Percentiles rank a stretch among this genome's conserved stretches.
These are phyloP conservation scores for Tetrapisispora phaffii DNA, from an alignment of 805 yeast species.

Conservation along the genomic window DNA sequence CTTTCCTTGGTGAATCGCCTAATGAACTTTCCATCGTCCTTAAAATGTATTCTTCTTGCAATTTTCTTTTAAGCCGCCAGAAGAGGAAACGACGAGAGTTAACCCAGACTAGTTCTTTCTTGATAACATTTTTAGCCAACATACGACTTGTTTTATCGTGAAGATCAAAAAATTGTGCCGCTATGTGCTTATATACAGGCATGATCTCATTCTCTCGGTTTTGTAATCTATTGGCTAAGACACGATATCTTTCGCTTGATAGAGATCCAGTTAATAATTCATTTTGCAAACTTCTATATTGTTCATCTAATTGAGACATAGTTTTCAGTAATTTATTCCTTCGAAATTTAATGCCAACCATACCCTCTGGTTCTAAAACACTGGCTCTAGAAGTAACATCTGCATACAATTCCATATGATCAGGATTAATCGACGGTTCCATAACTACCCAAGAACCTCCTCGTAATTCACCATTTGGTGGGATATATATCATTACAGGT, in stretches of 20 bases:
- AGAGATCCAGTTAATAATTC: conserved; percentile 46
- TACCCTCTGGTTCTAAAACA: conserved; percentile 97
- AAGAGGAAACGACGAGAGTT: conserved; percentile 90
- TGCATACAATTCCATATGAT: conserved; percentile 99
- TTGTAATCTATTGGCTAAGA: conserved; percentile 52
- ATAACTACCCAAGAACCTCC: conserved; percentile 99
- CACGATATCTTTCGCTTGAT: conserved; percentile 55
- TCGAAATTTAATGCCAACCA: conserved; percentile 97
- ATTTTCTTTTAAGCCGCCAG: conserved; percentile 96
- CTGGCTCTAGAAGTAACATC: conserved; percentile 94
- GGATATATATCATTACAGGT: conserved; percentile 93
- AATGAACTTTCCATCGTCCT: conserved; percentile 58
- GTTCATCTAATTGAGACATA: conserved; percentile 79
- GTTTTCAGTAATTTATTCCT: conserved; percentile 82
- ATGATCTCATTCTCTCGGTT: conserved; percentile 71
- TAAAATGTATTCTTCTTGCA: conserved; percentile 81
- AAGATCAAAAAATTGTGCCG: conserved; percentile 93
- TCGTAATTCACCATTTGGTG: conserved; percentile 96
- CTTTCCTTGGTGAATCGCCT: conserved; percentile 53
- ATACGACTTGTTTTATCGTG: conserved; percentile 97
- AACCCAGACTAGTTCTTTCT: conserved; percentile 75
- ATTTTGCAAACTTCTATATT: conserved; percentile 57
- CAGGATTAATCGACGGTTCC: conserved; percentile 93
- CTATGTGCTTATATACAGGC: conserved; percentile 85
- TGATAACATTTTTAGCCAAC: conserved; percentile 87